Conservation (phyloP, 805 yeast species). For the Yarrowia hollandica region DNA sequence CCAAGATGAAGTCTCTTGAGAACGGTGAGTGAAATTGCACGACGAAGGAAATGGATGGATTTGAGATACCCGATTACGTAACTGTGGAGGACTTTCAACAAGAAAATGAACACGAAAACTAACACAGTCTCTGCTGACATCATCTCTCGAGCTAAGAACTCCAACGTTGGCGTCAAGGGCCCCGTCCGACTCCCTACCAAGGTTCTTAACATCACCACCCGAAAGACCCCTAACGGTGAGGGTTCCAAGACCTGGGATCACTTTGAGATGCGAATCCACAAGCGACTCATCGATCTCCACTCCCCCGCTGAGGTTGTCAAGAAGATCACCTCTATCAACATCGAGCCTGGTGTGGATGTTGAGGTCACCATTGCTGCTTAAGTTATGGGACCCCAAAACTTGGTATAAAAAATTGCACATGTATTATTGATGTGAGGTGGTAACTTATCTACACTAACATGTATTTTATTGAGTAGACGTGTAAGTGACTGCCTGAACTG, state of each 20-base stretch:
- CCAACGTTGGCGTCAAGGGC: conserved; percentile 90
- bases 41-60: background rate
- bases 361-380: conserved; percentile 44
- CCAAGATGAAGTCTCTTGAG: conserved; percentile 98
- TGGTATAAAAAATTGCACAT: conserved; percentile 28
- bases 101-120: too few species aligned
- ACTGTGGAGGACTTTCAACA: background rate
- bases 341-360: conserved; percentile 99
- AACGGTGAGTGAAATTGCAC: conserved; percentile 45
- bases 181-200: conserved; percentile 99
- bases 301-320: conserved; percentile 92
- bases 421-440: conserved; percentile 17
- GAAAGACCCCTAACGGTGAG: conserved; percentile 99
- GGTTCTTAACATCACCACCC: conserved; percentile 96
- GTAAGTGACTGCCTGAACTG: too few species aligned
- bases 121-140: conserved; percentile 77
- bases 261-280: conserved; percentile 99
- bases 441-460: conserved; percentile 6
- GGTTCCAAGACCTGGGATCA: conserved; percentile 99
- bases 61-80: background rate
- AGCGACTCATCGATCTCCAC: conserved; percentile 97
- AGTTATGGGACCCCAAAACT: conserved; percentile 27
- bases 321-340: conserved; percentile 96
- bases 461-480: conserved; percentile 11
- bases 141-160: conserved; percentile 79